Percentiles rank a stretch among this genome's conserved stretches.
These are phyloP conservation scores for Colletotrichum sp. DNA, from an alignment of 2,329 filamentous ascomycete species.

Conservation along the genomic window DNA sequence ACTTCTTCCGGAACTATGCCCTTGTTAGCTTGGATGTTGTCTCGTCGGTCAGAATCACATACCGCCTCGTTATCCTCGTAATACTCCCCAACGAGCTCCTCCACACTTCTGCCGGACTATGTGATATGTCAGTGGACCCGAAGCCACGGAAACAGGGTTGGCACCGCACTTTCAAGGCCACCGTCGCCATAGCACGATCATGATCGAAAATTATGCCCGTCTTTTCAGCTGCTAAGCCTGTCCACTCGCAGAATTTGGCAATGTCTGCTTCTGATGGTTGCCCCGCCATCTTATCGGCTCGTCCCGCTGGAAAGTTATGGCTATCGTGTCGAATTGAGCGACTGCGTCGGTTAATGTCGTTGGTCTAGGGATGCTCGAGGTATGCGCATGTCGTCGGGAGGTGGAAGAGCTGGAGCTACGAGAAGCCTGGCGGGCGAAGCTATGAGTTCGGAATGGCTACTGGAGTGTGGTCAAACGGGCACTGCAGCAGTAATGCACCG, in stretches of 20 bases:
- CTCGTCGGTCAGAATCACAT: not conserved
- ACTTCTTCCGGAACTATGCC: slow-evolving; percentile 49
- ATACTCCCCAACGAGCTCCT: slow-evolving; percentile 55
- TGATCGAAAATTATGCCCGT: slow-evolving; percentile 33
- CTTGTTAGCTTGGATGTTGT: not conserved
- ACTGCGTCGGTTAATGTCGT: not conserved
- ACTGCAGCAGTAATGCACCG: not conserved
- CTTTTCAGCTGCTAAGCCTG: not conserved
- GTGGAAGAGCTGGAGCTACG: not conserved
- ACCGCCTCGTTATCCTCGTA: slow-evolving; percentile 47
- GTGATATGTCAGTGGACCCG: slow-evolving; percentile 14
- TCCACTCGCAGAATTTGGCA: slow-evolving; percentile 45
- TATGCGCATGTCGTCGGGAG: not conserved
- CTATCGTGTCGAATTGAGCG: not conserved
- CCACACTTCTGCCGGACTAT: slow-evolving; percentile 49
- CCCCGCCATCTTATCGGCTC: slow-evolving; percentile 26
- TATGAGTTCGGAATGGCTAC: not conserved
- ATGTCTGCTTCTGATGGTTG: slow-evolving; percentile 42
- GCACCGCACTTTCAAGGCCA: slow-evolving; percentile 44
- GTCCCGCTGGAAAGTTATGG: not conserved
- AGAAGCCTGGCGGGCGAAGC: slow-evolving; percentile 6
- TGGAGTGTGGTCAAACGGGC: not conserved
- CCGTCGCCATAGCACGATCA: slow-evolving; percentile 43
- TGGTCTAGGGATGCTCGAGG: not conserved
- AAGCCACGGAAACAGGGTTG: not conserved